These are phyloP conservation scores for Ceratocystis albifundus DNA, from an alignment of 2,329 filamentous ascomycete genomes.

Conservation along the genomic window DNA sequence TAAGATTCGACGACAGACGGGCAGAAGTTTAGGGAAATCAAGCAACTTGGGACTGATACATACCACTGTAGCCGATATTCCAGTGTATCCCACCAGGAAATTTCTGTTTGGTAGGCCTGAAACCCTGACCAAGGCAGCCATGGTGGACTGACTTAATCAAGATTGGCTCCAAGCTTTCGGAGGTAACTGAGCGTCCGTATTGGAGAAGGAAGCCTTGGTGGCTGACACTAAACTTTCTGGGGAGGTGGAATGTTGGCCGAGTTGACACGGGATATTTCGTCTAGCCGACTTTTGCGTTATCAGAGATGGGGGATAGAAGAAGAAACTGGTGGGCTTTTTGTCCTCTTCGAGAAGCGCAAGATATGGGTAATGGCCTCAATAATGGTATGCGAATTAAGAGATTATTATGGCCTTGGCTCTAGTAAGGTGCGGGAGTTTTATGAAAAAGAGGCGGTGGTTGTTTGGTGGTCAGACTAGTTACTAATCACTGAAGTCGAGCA, in stretches of 20 bases:
- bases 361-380: neutral
- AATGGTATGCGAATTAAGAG: neutral
- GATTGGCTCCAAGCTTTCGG: neutral
- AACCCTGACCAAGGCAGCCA: slow-evolving; percentile 83
- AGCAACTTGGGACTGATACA: slow-evolving; percentile 30
- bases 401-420: neutral
- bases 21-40: slow-evolving; percentile 19
- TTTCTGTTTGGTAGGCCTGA: slow-evolving; percentile 94
- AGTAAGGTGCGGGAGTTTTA: neutral
- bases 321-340: neutral
- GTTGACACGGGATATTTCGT: neutral
- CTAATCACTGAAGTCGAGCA: neutral
- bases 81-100: slow-evolving; percentile 92
- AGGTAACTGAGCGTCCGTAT: neutral
- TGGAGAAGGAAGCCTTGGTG: neutral
- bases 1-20: neutral
- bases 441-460: neutral
- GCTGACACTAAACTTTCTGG: neutral
- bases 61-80: slow-evolving; percentile 94
- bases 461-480: neutral
- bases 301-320: neutral
- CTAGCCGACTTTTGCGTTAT: neutral
- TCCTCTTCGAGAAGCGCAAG: neutral
- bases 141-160: slow-evolving; percentile 27
- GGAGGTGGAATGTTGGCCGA: neutral